A percentile compares a stretch with the other conserved stretches of the same genome.
Evolutionary conservation across 192 early-diverging fungal genomes (phyloP).

Genomic region (Nowakowskiella sp.): DNA sequence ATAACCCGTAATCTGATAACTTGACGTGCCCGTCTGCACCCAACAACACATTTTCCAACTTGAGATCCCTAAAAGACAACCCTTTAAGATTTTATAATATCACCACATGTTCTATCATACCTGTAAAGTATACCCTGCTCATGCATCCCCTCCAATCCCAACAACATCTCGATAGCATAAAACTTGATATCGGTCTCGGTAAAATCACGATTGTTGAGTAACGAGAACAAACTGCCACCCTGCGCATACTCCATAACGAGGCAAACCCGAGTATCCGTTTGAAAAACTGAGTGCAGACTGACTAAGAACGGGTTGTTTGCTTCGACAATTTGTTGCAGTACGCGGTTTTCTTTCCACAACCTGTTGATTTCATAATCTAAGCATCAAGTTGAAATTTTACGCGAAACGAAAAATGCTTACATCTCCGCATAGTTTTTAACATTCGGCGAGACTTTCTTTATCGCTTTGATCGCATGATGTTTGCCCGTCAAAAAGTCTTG

Average conservation of each 20-base stretch:
- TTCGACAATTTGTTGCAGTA: no score
- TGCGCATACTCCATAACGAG: constrained; percentile 78
- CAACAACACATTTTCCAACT: constrained; percentile 52
- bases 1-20: constrained; percentile 91
- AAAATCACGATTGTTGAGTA: constrained; percentile 46
- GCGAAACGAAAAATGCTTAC: no score
- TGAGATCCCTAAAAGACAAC: constrained; percentile 31
- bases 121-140: constrained; percentile 82
- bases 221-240: constrained; percentile 89
- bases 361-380: no score
- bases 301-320: constrained; percentile 95
- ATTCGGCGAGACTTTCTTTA: no score
- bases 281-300: constrained; percentile 87
- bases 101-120: constrained; percentile 22
- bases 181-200: constrained; percentile 78
- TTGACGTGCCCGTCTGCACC: constrained; percentile 70
- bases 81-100: background rate
- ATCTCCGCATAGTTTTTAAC: no score
- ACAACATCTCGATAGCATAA: constrained; percentile 78
- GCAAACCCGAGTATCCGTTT: constrained; percentile 77
- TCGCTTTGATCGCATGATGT: no score
- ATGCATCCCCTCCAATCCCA: constrained; percentile 85
- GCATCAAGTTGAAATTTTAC: no score
- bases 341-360: no score
- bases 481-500: no score